phyloP scores from a whole-genome alignment of 306 rosid genomes.

The Chamaecrista fasciculata region DNA sequence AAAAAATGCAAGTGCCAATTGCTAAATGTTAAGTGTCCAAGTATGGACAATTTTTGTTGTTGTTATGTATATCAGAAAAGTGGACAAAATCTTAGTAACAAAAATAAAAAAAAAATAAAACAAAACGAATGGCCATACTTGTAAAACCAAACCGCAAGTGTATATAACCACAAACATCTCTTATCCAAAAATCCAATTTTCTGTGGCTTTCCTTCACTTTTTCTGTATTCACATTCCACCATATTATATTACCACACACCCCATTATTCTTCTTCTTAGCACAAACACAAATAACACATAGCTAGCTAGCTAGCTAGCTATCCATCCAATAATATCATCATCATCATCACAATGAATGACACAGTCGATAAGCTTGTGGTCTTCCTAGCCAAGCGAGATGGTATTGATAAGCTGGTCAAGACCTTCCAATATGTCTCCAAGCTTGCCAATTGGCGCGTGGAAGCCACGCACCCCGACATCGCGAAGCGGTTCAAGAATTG shows the following conservation, averaged over 20 bases:
- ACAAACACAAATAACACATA: too few species aligned
- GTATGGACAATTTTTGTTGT: too few species aligned
- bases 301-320: too few species aligned
- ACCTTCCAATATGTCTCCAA: slow-evolving; percentile 89
- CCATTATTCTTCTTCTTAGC: too few species aligned
- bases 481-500: slow-evolving; percentile 67
- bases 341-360: too few species aligned
- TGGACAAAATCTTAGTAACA: slow-evolving; percentile 23
- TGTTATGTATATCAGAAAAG: too few species aligned
- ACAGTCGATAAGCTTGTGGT: slow-evolving; percentile 78
- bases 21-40: too few species aligned
- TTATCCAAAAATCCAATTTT: slow-evolving; percentile 57
- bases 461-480: slow-evolving; percentile 43
- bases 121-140: slow-evolving; percentile 31
- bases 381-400: slow-evolving; percentile 92
- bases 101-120: slow-evolving; percentile 8
- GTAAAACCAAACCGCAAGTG: slow-evolving; percentile 29
- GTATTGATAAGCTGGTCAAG: slow-evolving; percentile 98
- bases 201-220: slow-evolving; percentile 52
- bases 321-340: too few species aligned
- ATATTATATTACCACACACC: too few species aligned
- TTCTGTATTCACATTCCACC: neutral
- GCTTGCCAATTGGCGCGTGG: slow-evolving; percentile 75
- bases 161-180: slow-evolving; percentile 51
- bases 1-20: too few species aligned